A percentile compares a stretch with the other conserved stretches of the same genome.
These are phyloP conservation scores for Phanerochaete carnosa DNA, from an alignment of 768 basidiomycete species.

Conservation along the genomic window DNA sequence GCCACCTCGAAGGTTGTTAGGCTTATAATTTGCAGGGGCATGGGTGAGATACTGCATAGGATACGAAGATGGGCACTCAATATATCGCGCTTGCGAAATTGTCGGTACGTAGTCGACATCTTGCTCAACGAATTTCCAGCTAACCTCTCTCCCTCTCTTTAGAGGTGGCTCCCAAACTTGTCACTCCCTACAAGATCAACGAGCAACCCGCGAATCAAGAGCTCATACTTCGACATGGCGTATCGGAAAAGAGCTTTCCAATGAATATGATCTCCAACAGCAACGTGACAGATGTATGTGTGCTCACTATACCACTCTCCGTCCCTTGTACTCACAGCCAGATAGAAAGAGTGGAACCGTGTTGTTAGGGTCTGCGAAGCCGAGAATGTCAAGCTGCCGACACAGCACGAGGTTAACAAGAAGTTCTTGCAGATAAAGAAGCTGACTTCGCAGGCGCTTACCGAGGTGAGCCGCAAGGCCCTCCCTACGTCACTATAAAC, in stretches of 20 bases:
- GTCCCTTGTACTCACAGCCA: background rate
- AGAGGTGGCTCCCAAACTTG: conserved; percentile 49
- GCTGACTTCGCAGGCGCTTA: conserved; percentile 58
- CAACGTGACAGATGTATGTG: conserved; percentile 51
- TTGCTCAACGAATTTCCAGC: background rate
- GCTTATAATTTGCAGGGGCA: conserved; percentile 45
- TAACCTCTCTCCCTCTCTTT: conserved; percentile 18
- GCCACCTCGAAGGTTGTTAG: background rate
- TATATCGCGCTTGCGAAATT: conserved; percentile 85
- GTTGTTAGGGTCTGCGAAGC: conserved; percentile 39
- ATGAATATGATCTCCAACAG: conserved; percentile 91
- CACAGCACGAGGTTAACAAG: conserved; percentile 59
- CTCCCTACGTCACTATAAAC: background rate
- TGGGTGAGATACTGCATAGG: conserved; percentile 89
- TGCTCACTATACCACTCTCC: background rate
- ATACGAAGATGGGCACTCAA: conserved; percentile 46
- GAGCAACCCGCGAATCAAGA: conserved; percentile 56
- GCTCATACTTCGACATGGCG: conserved; percentile 78
- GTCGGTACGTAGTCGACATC: conserved; percentile 48
- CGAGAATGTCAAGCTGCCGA: conserved; percentile 65
- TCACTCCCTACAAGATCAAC: conserved; percentile 73
- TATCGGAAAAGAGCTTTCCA: conserved; percentile 50
- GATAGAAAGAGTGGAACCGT: conserved; percentile 72
- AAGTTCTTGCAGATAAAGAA: conserved; percentile 63
- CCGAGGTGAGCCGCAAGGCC: conserved; percentile 58